Conservation (phyloP, 108 stramenopile species). For the Skeletonema tropicum region DNA sequence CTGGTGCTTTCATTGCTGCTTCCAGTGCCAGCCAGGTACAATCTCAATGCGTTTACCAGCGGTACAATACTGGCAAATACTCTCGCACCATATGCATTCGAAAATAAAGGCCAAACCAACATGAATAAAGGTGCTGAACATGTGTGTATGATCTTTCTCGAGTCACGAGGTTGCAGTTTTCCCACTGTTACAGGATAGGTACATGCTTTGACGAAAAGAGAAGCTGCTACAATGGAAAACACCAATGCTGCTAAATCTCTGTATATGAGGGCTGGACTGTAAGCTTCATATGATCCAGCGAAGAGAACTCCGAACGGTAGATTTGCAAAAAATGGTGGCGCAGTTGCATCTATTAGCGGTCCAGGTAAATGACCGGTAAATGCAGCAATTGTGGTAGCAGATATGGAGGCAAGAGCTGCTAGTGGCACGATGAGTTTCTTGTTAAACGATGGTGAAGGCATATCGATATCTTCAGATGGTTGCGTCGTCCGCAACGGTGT, state of each 20-base stretch:
- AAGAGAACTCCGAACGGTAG: conserved; percentile 31
- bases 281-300: conserved; percentile 35
- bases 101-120: conserved; percentile 78
- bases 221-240: conserved; percentile 56
- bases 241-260: conserved; percentile 55
- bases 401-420: conserved; percentile 14
- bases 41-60: conserved; percentile 52
- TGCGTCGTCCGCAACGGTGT: not conserved
- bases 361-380: conserved; percentile 30
- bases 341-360: conserved; percentile 38
- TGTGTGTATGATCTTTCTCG: conserved; percentile 79
- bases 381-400: conserved; percentile 29
- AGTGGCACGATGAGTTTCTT: conserved; percentile 21
- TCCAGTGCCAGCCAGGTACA: conserved; percentile 63
- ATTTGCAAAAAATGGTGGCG: conserved; percentile 27
- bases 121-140: conserved; percentile 77
- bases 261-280: conserved; percentile 47
- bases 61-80: conserved; percentile 71
- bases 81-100: conserved; percentile 59
- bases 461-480: not conserved
- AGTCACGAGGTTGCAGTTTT: conserved; percentile 55
- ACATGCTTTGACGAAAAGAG: conserved; percentile 56
- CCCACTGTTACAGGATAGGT: conserved; percentile 46
- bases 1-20: not conserved
- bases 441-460: not conserved